A percentile compares a stretch with the other conserved stretches of the same genome.
These are phyloP conservation scores for Epichloe aotearoae DNA, from an alignment of 2,329 filamentous ascomycete genomes.

Conservation along the genomic window DNA sequence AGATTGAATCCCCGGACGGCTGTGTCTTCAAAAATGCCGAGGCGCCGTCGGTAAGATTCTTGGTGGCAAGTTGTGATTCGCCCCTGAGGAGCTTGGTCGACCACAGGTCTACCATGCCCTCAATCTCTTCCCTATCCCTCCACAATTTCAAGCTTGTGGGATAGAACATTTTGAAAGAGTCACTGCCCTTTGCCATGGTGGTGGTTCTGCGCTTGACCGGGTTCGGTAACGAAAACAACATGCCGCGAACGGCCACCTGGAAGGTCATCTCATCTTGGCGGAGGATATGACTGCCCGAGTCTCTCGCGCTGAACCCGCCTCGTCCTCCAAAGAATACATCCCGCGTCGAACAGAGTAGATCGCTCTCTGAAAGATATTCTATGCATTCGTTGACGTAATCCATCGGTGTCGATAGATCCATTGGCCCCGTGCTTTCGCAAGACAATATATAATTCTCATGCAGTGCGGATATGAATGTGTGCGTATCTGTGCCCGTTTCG, in stretches of 20 bases:
- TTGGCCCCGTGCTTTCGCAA: conserved; percentile 45
- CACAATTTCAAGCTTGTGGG: conserved; percentile 74
- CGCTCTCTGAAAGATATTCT: conserved; percentile 73
- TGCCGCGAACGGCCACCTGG: conserved; percentile 74
- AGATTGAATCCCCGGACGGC: conserved; percentile 13
- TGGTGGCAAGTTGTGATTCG: conserved; percentile 26
- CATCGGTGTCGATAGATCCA: conserved; percentile 47
- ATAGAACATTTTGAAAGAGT: conserved; percentile 84
- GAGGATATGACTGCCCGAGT: conserved; percentile 57
- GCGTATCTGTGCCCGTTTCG: conserved; percentile 82
- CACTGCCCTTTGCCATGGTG: conserved; percentile 31
- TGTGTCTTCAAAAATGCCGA: conserved; percentile 35
- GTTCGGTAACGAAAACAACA: conserved; percentile 72
- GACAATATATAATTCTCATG: conserved; percentile 91
- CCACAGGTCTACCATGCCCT: conserved; percentile 59
- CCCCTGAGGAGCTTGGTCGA: conserved; percentile 46
- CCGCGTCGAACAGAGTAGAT: conserved; percentile 66
- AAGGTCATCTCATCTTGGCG: conserved; percentile 92
- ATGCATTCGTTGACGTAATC: conserved; percentile 78
- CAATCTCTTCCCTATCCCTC: conserved; percentile 70
- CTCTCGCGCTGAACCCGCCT: conserved; percentile 37
- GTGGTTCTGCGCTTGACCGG: conserved; percentile 63
- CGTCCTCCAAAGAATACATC: conserved; percentile 53
- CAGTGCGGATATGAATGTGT: conserved; percentile 77
- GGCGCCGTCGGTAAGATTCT: conserved; percentile 31